A percentile compares a stretch with the other conserved stretches of the same genome.
Evolutionary conservation across 2,329 filamentous ascomycete genomes (phyloP).

Genomic region (Camptophora hylomeconis): DNA sequence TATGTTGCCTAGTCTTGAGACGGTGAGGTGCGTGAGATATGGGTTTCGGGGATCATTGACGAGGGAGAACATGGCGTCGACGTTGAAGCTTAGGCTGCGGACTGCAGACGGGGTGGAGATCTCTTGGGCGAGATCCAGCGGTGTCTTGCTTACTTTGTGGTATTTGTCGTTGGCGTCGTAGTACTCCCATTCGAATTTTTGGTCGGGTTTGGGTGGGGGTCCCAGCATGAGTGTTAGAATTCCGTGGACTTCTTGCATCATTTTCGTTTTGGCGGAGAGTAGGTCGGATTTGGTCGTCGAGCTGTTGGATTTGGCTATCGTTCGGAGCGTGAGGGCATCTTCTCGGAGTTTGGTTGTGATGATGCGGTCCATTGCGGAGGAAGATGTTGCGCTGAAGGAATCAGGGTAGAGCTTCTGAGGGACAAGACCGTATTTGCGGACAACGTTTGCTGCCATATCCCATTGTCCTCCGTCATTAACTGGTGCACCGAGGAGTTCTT

Average conservation of each 20-base stretch:
- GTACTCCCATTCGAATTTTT: constrained; percentile 70
- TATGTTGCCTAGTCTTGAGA: constrained; percentile 68
- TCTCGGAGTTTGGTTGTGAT: constrained; percentile 81
- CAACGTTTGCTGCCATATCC: constrained; percentile 83
- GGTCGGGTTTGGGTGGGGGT: constrained; percentile 56
- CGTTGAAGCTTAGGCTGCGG: constrained; percentile 45
- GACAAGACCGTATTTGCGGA: constrained; percentile 78
- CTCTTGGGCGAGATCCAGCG: constrained; percentile 57
- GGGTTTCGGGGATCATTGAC: constrained; percentile 76
- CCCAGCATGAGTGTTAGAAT: constrained; percentile 75
- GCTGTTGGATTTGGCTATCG: constrained; percentile 31
- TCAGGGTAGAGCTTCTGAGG: constrained; percentile 74
- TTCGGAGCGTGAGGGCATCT: constrained; percentile 60
- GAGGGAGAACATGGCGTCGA: constrained; percentile 62
- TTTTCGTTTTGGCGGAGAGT: constrained; percentile 49
- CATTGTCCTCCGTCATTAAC: constrained; percentile 77
- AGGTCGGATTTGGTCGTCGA: constrained; percentile 29
- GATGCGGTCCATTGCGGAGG: constrained; percentile 55
- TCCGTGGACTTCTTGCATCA: constrained; percentile 67
- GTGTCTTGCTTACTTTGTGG: constrained; percentile 50
- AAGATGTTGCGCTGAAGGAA: constrained; percentile 63
- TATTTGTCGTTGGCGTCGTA: constrained; percentile 55
- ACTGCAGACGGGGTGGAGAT: constrained; percentile 47
- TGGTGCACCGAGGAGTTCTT: constrained; percentile 53
- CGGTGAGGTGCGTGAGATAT: constrained; percentile 59